A percentile compares a stretch with the other conserved stretches of the same genome.
Conservation (phyloP, 2,329 filamentous ascomycete genomes). For the Penicillium sp. region DNA sequence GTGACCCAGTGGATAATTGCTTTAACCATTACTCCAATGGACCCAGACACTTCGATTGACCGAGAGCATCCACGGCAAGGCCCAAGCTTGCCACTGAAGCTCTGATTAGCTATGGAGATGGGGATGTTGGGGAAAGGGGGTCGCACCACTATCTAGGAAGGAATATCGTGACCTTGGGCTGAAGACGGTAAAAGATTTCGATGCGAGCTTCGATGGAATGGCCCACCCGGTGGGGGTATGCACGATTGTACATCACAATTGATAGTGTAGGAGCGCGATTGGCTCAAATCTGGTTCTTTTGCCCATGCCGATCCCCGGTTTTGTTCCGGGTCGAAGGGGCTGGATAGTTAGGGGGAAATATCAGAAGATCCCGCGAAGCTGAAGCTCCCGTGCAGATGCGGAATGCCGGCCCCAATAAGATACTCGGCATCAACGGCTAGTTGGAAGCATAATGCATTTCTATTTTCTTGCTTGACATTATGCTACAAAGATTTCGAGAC, state of each 20-base stretch:
- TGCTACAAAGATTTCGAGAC: background rate
- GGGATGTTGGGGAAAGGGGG: slow-evolving; percentile 6
- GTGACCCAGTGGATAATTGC: slow-evolving; percentile 25
- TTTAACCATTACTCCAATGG: slow-evolving; percentile 27
- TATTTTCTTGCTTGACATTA: background rate
- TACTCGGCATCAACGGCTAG: background rate
- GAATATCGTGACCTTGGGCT: slow-evolving; percentile 3
- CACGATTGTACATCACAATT: slow-evolving; percentile 1
- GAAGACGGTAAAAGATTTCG: slow-evolving; percentile 14
- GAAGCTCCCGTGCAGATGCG: background rate
- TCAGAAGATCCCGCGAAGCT: slow-evolving; percentile 6
- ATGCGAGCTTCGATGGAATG: slow-evolving; percentile 13
- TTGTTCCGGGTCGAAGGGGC: background rate
- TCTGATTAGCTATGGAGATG: background rate
- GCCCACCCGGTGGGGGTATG: slow-evolving; percentile 3
- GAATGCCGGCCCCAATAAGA: background rate
- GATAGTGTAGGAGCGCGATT: background rate
- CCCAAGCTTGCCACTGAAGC: slow-evolving; percentile 18
- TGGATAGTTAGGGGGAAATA: background rate
- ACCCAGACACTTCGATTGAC: slow-evolving; percentile 18
- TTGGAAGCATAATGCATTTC: background rate
- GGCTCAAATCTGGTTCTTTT: background rate
- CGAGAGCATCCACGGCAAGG: slow-evolving; percentile 25
- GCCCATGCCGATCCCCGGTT: background rate
- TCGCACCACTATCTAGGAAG: background rate